Evolutionary conservation across 495 filamentous ascomycete genomes (phyloP), one percentile per base, ranked within the genome.

Genomic region (Rostrohypoxylon terebratum): DNA sequence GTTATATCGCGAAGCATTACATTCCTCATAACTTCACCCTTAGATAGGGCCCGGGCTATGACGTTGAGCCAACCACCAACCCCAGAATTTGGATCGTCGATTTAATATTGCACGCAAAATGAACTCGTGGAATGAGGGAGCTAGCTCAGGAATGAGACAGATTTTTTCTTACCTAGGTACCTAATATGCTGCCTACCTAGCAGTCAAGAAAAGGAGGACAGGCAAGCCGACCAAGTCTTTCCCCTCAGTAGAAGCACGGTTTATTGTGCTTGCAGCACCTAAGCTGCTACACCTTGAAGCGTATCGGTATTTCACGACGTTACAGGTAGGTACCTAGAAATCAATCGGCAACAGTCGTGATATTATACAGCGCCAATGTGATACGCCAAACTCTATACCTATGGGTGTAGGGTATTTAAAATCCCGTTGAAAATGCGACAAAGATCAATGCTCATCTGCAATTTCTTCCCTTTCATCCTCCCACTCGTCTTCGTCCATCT

Each of bases 401-500:
- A 40, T 53, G 33, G 44, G 31, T 53, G 33, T 50, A 55, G 47
- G 36, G 10, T 50, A 55, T 34, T 53, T 28, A 42, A 42, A 14
- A 51, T 54, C 36, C 31, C 44, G 10, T 13, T 44, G 21, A 55
- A 59, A 18, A n/a, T 14, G 13, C 11, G 53, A n/a, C 23, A 33
- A 50, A 11, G 25, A 6, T 40, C 61, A 65, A 13, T 63, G 59
- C 53, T 64, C 69, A 50, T 69, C 75, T 10, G 77, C 79, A 45
- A 83, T 84, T 69, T 84, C 82, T 45, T 81, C 80, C 36, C 85
- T 83, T 68, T 86, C 83, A 18, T 87, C 83, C 60, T 85, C 83
- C 81, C 84, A 87, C 69, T 87, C 84, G 11, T 81, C 82, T 13
- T 86, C 83, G 38, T 88, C 86, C 60, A 86, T 85, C 65, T 79